A percentile compares a stretch with the other conserved stretches of the same genome.
These are phyloP conservation scores for Thymus quinquecostatus DNA, from an alignment of 257 asterid genomes.

Conservation along the genomic window DNA sequence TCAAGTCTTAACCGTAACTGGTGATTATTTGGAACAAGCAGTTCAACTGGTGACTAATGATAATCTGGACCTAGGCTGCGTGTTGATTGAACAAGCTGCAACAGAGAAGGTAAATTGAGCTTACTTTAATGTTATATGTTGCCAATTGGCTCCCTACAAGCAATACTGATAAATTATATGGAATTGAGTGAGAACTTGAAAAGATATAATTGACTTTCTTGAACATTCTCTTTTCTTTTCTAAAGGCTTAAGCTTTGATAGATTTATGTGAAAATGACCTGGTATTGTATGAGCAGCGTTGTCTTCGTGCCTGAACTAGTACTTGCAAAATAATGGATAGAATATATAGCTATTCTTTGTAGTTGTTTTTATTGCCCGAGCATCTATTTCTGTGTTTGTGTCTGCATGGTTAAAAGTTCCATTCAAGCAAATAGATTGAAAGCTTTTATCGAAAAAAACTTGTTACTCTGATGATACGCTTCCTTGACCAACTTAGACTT, in stretches of 20 bases:
- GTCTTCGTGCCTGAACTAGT: not conserved
- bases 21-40: slow-evolving; percentile 81
- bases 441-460: not conserved
- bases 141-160: slow-evolving; percentile 1
- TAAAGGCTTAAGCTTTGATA: not conserved
- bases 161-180: not conserved
- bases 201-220: not conserved
- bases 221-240: too few relatives aligned
- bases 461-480: not conserved
- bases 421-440: not conserved
- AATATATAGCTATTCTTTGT: not conserved
- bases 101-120: slow-evolving; percentile 76
- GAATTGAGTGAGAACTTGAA: slow-evolving; percentile 6
- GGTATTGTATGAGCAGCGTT: not conserved
- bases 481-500: not conserved
- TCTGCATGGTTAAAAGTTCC: not conserved
- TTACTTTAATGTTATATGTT: not conserved
- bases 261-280: too few relatives aligned
- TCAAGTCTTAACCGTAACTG: slow-evolving; percentile 59
- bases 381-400: not conserved
- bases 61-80: slow-evolving; percentile 99
- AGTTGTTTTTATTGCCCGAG: not conserved
- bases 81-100: slow-evolving; percentile 97
- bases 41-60: slow-evolving; percentile 88
- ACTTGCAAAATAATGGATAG: not conserved